These are phyloP conservation scores for Candida ficus DNA, from an alignment of 805 yeast species.

Conservation along the genomic window DNA sequence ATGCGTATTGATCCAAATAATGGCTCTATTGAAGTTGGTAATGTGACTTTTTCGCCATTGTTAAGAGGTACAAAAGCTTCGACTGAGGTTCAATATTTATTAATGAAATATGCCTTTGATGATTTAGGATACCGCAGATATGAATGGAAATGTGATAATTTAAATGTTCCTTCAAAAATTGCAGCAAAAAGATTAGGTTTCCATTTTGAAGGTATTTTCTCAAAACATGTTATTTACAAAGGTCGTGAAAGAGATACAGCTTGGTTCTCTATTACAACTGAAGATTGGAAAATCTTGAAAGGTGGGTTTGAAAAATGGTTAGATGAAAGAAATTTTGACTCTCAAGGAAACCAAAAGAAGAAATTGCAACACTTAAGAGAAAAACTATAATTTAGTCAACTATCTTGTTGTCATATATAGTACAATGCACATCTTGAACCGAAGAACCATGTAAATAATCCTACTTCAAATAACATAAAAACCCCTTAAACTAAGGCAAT, in stretches of 20 bases:
- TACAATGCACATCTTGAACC: no score
- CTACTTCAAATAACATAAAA: no score
- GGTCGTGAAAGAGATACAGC: conserved; percentile 5
- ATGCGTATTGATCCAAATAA: conserved; percentile 1
- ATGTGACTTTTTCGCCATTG: neutral
- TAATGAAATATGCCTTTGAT: conserved; percentile 4
- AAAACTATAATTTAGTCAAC: no score
- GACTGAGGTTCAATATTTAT: conserved; percentile 5
- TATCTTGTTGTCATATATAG: no score
- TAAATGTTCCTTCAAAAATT: conserved; percentile 1
- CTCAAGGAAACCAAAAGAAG: neutral
- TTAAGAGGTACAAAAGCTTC: neutral
- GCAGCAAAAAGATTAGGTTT: conserved; percentile 8
- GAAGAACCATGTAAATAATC: no score
- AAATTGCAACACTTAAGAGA: neutral
- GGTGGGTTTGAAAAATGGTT: neutral
- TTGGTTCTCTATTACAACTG: conserved; percentile 3
- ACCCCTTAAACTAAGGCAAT: no score
- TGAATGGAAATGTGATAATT: conserved; percentile 9
- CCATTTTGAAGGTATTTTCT: conserved; percentile 2
- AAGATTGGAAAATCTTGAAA: neutral
- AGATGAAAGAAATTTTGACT: neutral
- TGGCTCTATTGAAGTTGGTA: conserved; percentile 5
- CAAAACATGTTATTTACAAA: conserved; percentile 1
- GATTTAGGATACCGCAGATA: conserved; percentile 4